Conservation (phyloP, 2,329 filamentous ascomycete species). For the Fusarium paranaense region DNA sequence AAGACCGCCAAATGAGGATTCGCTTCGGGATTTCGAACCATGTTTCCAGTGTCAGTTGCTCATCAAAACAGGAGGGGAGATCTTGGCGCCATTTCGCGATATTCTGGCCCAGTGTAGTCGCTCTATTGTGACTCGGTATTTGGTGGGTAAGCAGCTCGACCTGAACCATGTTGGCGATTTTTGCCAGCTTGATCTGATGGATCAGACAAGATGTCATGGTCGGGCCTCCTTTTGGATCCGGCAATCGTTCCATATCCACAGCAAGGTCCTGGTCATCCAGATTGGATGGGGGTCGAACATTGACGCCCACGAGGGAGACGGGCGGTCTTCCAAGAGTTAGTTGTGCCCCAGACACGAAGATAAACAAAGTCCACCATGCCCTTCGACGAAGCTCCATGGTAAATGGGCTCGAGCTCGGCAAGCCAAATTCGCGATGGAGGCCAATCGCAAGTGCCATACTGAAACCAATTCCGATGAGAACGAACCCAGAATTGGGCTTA, state of each 20-base stretch:
- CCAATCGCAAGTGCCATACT: conserved; percentile 60
- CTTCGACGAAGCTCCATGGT: conserved; percentile 46
- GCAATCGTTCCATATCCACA: conserved; percentile 25
- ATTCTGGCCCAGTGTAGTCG: conserved; percentile 7
- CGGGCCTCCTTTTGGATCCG: conserved; percentile 9
- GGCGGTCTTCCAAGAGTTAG: conserved; percentile 26
- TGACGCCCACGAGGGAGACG: conserved; percentile 23
- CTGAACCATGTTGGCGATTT: conserved; percentile 29
- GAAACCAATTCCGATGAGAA: conserved; percentile 59
- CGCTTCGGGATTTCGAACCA: conserved; percentile 28
- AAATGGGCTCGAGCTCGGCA: conserved; percentile 37
- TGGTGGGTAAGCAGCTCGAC: conserved; percentile 30
- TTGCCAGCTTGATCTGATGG: conserved; percentile 19
- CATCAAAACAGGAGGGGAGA: conserved; percentile 16
- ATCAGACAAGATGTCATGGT: conserved; percentile 28
- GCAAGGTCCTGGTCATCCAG: conserved; percentile 28
- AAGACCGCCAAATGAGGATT: conserved; percentile 28
- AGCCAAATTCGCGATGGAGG: conserved; percentile 54
- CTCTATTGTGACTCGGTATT: conserved; percentile 15
- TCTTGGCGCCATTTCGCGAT: conserved; percentile 11
- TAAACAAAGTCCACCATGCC: conserved; percentile 51
- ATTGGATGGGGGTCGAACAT: conserved; percentile 23
- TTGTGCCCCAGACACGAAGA: conserved; percentile 47
- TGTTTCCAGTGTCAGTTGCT: neutral
- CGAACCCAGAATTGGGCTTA: conserved; percentile 61